Base-by-base conservation (phyloP, 2,329 filamentous ascomycete species). In the Pyrenochaeta sp. region DNA sequence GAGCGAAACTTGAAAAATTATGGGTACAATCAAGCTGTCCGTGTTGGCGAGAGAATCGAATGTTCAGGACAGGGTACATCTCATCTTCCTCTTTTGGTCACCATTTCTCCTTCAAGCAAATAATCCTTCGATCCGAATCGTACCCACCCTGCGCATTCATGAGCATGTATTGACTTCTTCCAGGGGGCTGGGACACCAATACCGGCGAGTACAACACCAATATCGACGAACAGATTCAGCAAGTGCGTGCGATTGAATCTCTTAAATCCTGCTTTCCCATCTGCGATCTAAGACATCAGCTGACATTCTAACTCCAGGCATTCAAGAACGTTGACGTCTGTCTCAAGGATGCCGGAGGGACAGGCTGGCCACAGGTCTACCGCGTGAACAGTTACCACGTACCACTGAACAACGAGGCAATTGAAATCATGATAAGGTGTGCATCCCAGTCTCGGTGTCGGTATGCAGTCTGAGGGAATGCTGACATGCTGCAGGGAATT, bases 291-390 rank as follows among this genome's bases (percentile, higher is more conserved):
- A n/a, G n/a, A n/a, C n/a, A n/a, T n/a, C n/a, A n/a, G n/a, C n/a
- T n/a, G n/a, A n/a, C n/a, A n/a, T n/a, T n/a, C n/a, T n/a, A n/a
- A n/a, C n/a, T n/a, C 20, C 67, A 70, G 39, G 79, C 81, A 0
- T 86, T 86, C 53, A 63, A 59, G 3, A 86, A 85, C 42, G 77
- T 84, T 7, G 80, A 86, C 1, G 58, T 72, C 4, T 69, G 62
- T 19, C 64, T 86, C 4, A 75, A 72, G 28, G 55, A 76, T 11
- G 81, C 81, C 0, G 83, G 83, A 1, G 80, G 79, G 0, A 76
- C 79, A 44, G 81, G 80, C 3, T 82, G 78, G 78, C 60, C 61
- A n/a, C 79, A 84, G 44, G 82, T 85, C 0, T 72, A 58, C 38
- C 48, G 64, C 7, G 52, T 72, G 6, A 65, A 65, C 22, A 52